These are phyloP conservation scores for Acer campestre DNA, from an alignment of 345 rosid species.

Conservation along the genomic window DNA sequence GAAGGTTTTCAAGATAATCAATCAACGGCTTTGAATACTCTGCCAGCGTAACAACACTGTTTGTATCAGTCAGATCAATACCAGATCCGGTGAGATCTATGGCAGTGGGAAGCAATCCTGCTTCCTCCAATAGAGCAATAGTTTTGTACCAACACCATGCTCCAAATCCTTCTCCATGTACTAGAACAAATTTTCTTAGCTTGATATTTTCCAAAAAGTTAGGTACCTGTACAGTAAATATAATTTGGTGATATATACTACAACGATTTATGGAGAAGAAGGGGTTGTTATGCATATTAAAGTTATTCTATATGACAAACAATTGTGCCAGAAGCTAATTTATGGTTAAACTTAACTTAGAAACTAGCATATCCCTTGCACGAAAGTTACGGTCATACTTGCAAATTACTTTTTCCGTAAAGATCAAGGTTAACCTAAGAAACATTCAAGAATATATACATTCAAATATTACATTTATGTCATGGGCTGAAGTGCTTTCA, in stretches of 20 bases:
- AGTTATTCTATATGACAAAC: no score
- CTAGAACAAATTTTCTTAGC: constrained; percentile 59
- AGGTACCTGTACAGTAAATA: constrained; percentile 46
- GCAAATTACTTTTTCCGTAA: background rate
- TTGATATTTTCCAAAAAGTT: constrained; percentile 67
- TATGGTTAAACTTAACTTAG: background rate
- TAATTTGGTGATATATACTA: constrained; percentile 1
- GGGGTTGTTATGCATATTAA: background rate
- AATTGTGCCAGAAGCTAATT: background rate
- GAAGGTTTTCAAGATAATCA: constrained; percentile 58
- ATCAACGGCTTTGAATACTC: constrained; percentile 86
- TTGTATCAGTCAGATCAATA: constrained; percentile 68
- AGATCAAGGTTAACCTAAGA: background rate
- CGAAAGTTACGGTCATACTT: no score
- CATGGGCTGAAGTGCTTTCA: background rate
- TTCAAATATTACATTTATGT: background rate
- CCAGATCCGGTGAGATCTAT: constrained; percentile 89
- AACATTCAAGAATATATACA: background rate
- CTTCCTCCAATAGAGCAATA: constrained; percentile 82
- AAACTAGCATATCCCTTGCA: background rate
- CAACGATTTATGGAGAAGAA: background rate
- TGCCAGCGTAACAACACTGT: constrained; percentile 63
- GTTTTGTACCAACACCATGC: constrained; percentile 99
- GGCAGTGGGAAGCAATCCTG: constrained; percentile 68
- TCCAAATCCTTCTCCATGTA: constrained; percentile 98